Evolutionary conservation across 192 early-diverging fungal species (phyloP).

Genomic region (Spizellomyces punctatus): DNA sequence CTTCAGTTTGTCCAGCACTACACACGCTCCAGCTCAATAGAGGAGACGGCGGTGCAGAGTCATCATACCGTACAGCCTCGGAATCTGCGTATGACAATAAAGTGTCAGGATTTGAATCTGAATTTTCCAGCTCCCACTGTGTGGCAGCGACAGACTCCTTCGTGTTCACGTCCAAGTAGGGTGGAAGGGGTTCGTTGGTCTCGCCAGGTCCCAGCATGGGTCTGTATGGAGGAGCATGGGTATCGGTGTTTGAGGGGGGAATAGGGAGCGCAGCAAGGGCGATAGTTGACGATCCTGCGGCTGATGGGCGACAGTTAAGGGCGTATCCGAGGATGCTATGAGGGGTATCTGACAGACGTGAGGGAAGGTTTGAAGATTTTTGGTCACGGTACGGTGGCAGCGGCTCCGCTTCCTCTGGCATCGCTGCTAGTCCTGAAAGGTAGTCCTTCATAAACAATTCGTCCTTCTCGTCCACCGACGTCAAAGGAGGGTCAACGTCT

Average conservation of each 20-base stretch:
- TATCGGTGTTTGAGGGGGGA: not conserved
- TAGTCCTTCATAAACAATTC: no score
- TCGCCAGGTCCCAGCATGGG: not conserved
- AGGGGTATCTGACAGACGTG: no score
- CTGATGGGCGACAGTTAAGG: no score
- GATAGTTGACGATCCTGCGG: no score
- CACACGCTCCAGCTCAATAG: not conserved
- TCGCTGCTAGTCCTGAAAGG: no score
- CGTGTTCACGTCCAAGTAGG: conserved; percentile 6
- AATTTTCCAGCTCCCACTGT: no score
- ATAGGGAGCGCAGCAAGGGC: no score
- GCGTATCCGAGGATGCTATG: no score
- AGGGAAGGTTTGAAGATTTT: not conserved
- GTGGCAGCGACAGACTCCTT: not conserved
- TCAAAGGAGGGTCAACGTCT: no score
- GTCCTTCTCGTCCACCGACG: no score
- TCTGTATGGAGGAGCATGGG: conserved; percentile 14
- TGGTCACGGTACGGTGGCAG: not conserved
- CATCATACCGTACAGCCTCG: not conserved
- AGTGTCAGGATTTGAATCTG: not conserved
- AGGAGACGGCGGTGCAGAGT: not conserved
- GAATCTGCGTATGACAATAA: conserved; percentile 1
- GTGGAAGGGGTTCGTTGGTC: conserved; percentile 14
- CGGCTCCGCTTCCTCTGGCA: no score
- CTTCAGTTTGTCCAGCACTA: not conserved